Evolutionary conservation across 805 yeast species (phyloP), one percentile per base, ranked within the genome.

Genomic region (Candida bentonensis): DNA sequence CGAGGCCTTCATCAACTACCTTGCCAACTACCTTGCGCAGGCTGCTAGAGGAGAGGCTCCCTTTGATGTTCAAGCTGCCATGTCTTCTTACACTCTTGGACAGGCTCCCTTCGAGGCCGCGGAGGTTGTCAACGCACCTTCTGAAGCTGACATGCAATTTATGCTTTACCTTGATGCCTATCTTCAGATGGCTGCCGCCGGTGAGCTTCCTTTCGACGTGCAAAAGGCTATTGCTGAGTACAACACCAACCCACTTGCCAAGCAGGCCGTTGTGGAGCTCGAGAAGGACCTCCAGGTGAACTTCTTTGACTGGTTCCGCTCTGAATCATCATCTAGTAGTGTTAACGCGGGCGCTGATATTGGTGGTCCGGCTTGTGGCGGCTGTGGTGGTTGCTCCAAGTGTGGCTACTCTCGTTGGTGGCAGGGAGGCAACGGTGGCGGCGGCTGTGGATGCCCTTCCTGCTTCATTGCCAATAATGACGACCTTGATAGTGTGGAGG

Each of bases 281-380:
- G 17, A 9, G 11, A 30, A n/a, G 36, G 20, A 30, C n/a, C 36
- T 30, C 17, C 36, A 30, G 13, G 7, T 30, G 17, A 30, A 30
- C 36, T 30, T 30, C n/a, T 30, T 30, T 15, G 36, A 30, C 36
- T 30, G 36, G 36, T 30, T 30, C 36, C 36, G 36, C 36, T 30
- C 36, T 30, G 36, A 30, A 30, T 30, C 36, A 9, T 30, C 36
- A 13, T 9, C 36, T 4, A 11, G 17, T 17, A 30, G 36, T 15
- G 36, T 30, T 4, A 30, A 30, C n/a, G 11, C 36, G 5, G 36
- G 36, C 13, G 17, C 20, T 9, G 28, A 39, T 20, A 28, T 21
- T 28, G 36, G 17, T 30, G 36, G 36, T 13, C n/a, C 17, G 5
- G 36, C 5, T 30, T 30, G 36, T 15, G 36, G 36, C n/a, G 36